Evolutionary conservation across 73 alveolate genomes (phyloP).

Genomic region (Tetrahymena borealis): DNA sequence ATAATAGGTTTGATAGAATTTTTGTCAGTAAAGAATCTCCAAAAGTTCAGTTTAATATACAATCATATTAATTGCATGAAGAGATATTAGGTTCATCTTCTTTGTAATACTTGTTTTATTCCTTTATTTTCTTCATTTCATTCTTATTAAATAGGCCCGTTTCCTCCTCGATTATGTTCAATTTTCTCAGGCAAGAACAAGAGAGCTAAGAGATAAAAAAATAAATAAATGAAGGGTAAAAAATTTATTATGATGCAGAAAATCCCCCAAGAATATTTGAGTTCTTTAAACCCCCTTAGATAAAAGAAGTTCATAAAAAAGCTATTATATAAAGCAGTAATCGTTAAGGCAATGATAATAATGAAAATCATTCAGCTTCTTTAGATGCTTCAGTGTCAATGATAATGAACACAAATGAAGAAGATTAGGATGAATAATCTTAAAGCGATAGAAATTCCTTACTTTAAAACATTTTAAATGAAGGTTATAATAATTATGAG

Average conservation of each 20-base stretch:
- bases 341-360: background rate
- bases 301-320: background rate
- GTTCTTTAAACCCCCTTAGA: background rate
- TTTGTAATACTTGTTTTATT: background rate
- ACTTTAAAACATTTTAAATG: background rate
- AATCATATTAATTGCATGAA: background rate
- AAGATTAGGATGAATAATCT: background rate
- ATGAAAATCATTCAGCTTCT: background rate
- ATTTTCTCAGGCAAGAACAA: background rate
- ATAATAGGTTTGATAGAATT: background rate
- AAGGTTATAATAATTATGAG: background rate
- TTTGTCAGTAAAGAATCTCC: background rate
- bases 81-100: background rate
- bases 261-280: background rate
- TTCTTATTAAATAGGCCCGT: background rate
- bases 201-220: background rate
- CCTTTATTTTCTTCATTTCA: background rate
- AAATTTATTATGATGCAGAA: background rate
- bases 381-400: background rate
- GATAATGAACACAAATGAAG: background rate
- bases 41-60: background rate
- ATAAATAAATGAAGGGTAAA: background rate
- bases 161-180: background rate
- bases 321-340: background rate
- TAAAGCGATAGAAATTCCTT: background rate